Evolutionary conservation across 2,329 filamentous ascomycete genomes (phyloP).

Genomic region (Ceratocystis colombiana): DNA sequence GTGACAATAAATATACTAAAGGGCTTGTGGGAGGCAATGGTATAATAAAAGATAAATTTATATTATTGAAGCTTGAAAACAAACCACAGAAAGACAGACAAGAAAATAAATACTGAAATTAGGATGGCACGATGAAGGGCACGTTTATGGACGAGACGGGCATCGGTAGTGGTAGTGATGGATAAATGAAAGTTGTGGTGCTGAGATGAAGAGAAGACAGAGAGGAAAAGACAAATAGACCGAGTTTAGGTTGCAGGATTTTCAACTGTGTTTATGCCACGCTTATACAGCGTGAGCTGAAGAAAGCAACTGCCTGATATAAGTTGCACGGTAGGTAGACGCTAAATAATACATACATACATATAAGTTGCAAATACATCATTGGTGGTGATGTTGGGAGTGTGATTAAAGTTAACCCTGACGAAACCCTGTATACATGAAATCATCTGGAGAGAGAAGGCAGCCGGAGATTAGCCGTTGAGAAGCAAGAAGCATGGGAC

Average conservation of each 20-base stretch:
- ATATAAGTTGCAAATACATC: not conserved
- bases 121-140: not conserved
- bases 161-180: not conserved
- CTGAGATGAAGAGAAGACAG: not conserved
- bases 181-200: not conserved
- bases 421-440: not conserved
- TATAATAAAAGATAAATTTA: not conserved
- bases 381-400: not conserved
- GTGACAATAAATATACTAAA: not conserved
- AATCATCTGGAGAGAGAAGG: not conserved
- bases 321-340: not conserved
- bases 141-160: not conserved
- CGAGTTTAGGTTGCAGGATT: not conserved
- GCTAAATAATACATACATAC: no score
- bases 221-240: not conserved
- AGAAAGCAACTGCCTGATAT: not conserved
- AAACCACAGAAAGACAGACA: not conserved
- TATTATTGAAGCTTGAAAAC: not conserved
- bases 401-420: constrained; percentile 8
- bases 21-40: not conserved
- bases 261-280: not conserved
- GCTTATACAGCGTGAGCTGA: not conserved
- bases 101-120: not conserved
- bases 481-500: not conserved
- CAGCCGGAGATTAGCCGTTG: not conserved